Percentiles rank a stretch among this genome's conserved stretches.
Evolutionary conservation across 2,329 filamentous ascomycete species (phyloP).

Genomic region (Chaetomium sp.): DNA sequence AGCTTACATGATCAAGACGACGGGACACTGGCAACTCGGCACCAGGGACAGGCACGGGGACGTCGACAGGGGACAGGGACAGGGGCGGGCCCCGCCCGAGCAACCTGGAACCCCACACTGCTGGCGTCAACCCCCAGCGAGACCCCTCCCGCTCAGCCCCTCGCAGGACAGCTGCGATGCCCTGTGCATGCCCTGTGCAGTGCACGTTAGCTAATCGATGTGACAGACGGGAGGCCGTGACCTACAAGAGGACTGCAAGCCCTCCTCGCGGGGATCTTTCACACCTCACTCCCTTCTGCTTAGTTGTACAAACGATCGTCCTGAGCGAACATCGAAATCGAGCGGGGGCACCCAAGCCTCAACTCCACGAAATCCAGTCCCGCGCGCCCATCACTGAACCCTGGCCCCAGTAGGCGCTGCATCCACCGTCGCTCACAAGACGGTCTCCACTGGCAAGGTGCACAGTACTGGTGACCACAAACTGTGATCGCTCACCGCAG

Average conservation of each 20-base stretch:
- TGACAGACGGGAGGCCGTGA: conserved; percentile 27
- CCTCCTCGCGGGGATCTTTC: conserved; percentile 12
- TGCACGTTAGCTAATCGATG: conserved; percentile 33
- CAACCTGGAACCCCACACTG: conserved; percentile 23
- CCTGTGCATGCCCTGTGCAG: conserved; percentile 10
- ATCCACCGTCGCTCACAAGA: conserved; percentile 11
- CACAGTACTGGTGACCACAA: conserved; percentile 19
- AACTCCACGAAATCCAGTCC: neutral
- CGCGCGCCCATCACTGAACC: neutral
- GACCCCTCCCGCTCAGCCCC: conserved; percentile 29
- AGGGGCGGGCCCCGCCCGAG: conserved; percentile 4
- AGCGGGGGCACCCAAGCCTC: neutral
- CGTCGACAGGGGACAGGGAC: conserved; percentile 12
- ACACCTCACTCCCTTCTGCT: neutral
- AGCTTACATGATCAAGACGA: conserved; percentile 13
- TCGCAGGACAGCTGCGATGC: conserved; percentile 27
- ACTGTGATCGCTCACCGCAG: conserved; percentile 24
- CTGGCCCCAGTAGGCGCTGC: neutral
- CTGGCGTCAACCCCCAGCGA: conserved; percentile 9
- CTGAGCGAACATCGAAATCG: neutral
- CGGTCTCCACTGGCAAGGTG: conserved; percentile 10
- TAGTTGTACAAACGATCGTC: neutral
- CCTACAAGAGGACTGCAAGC: conserved; percentile 30
- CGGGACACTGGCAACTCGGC: neutral
- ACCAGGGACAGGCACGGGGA: conserved; percentile 11